These are phyloP conservation scores for Periconia sp. DNA, from an alignment of 2,329 filamentous ascomycete species.

Conservation along the genomic window DNA sequence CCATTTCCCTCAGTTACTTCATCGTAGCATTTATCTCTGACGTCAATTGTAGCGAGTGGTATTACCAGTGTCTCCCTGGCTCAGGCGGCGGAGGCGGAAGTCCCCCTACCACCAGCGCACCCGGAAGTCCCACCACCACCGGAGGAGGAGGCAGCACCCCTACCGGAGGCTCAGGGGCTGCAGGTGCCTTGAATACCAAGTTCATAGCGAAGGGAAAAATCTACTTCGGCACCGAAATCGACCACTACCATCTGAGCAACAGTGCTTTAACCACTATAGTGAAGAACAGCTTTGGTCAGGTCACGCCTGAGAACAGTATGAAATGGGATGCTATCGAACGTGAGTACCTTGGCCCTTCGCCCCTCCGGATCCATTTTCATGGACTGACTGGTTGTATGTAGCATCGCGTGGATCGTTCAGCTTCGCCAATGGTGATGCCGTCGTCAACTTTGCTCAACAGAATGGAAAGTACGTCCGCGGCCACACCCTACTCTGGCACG, in stretches of 20 bases:
- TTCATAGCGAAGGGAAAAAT: neutral
- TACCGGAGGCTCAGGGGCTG: neutral
- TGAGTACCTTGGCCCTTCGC: neutral
- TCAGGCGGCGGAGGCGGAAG: neutral
- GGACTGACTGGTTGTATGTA: neutral
- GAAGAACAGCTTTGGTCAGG: slow-evolving; percentile 25
- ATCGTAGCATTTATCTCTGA: neutral
- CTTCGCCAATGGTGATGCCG: slow-evolving; percentile 35
- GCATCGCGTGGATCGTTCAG: slow-evolving; percentile 36
- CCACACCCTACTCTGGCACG: slow-evolving; percentile 46
- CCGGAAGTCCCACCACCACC: too few species aligned
- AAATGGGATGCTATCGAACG: slow-evolving; percentile 46
- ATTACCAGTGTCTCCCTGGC: neutral
- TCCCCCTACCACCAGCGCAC: too few species aligned
- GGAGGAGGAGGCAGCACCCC: neutral
- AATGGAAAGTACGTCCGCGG: slow-evolving; percentile 41
- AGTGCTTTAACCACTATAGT: neutral
- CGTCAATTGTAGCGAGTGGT: neutral
- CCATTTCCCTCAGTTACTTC: neutral
- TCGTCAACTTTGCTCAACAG: slow-evolving; percentile 39
- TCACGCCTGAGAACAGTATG: slow-evolving; percentile 44
- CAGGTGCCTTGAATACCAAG: neutral
- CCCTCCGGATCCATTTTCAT: neutral
- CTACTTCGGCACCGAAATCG: slow-evolving; percentile 1
- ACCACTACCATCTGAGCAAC: neutral